Evolutionary conservation across 2,329 filamentous ascomycete species (phyloP), one percentile per base, ranked within the genome.

Genomic region (Thelonectria rubi): DNA sequence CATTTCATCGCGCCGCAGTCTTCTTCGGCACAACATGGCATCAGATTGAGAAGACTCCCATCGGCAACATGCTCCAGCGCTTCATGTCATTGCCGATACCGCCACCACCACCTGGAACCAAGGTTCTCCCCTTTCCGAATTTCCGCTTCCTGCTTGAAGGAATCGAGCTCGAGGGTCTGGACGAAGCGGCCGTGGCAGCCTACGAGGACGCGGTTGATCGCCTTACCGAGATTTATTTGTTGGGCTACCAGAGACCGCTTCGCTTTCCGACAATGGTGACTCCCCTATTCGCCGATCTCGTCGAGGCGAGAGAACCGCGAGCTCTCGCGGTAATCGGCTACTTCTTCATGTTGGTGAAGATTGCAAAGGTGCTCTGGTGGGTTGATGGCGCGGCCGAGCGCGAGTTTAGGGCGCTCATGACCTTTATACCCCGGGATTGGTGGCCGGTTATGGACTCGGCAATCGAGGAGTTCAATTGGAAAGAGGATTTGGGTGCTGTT

Each of bases 331-430:
- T 62, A 9, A 34, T 34, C 5, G 60, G 60, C 3, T 62, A 62
- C 12, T 62, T 62, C 18, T 62, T 62, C 24, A 47, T 62, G 60
- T 12, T 62, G 26, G n/a, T 62, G 21, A 37, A 62, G 17, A 43
- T 43, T 1, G 40, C 18, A 4, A 34, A 30, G n/a, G n/a, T 62
- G 18, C 18, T 58, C 1, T 62, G 60, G 60, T 62, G 60, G 60
- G 55, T 62, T n/a, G 54, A 62, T 12, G 55, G 55, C 18, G 26
- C 55, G 2, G 55, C 55, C 6, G 60, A 58, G 15, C 43, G 40
- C 2, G 60, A 62, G 17, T 62, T 62, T 49, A 45, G 49, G 11
- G 55, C 60, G 37, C 12, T 62, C 5, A 62, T 62, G 60, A 30
- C 45, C 34, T 54, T 58, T 30, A 14, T 62, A 5, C 60, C 60